Base-by-base conservation (phyloP, 1,284 basidiomycete species). In the Peniophora sp. region DNA sequence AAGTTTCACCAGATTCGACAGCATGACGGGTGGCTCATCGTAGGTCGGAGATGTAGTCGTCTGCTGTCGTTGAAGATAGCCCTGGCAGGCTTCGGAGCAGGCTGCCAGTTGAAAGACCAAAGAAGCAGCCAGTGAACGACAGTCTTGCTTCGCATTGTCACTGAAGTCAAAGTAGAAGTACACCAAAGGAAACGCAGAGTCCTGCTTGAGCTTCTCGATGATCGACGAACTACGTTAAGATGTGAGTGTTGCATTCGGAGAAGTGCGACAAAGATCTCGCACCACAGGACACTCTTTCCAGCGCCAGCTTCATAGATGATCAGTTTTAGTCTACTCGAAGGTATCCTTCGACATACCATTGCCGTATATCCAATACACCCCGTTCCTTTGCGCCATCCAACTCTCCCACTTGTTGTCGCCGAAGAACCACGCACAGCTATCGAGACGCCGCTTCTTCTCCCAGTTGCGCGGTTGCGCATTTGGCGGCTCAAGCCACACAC, bases 201-300 rank as follows among this genome's bases (percentile, higher is more conserved):
- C 37, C 37, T 41, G 8, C 15, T 20, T n/a, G 18, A 41, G 37
- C 15, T 5, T 5, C 5, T 41, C 37, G 18, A 41, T 41, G 37
- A 41, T n/a, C 5, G 37, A 6, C 6, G 37, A 41, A 15, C 37
- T 41, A 20, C n/a, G n/a, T 5, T 5, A 41, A 5, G 8, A 8
- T 6, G 15, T 41, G 8, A 41, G 37, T 5, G n/a, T 20, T n/a
- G 6, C 15, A 8, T 5, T 6, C 8, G 37, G n/a, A 20, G 8
- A 6, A 41, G 8, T 8, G 15, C n/a, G 8, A 8, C 8, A 2
- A n/a, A n/a, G n/a, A 22, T 10, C 6, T 14, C 43, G 23, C 23
- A 45, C 43, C 43, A 45, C 17, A 45, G 20, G 23, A 45, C 43
- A n/a, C 43, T 45, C 43, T 45, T 45, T 24, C 43, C 43, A 22